These are phyloP conservation scores for Cetraspora pellucida DNA, from an alignment of 192 early-diverging fungal species.

Conservation along the genomic window DNA sequence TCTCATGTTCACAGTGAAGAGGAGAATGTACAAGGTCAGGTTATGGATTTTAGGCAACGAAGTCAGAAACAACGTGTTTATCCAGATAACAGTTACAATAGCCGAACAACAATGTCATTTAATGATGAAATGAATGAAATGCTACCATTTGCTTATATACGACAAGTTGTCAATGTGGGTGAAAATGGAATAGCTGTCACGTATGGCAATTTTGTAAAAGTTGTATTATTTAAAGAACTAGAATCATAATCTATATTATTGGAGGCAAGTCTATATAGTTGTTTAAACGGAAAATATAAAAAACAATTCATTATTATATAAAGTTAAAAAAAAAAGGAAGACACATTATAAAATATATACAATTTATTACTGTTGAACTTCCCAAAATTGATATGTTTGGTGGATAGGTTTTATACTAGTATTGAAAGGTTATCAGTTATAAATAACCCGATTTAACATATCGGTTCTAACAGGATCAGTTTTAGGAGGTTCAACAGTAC, in stretches of 20 bases:
- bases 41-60: conserved; percentile 22
- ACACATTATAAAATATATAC: no score
- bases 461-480: no score
- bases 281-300: background rate
- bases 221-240: conserved; percentile 13
- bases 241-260: no score
- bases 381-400: no score
- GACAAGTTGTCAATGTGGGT: conserved; percentile 32
- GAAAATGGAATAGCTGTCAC: conserved; percentile 23
- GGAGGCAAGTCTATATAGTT: no score
- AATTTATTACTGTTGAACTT: no score
- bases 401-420: no score
- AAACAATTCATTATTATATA: no score
- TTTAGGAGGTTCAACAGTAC: no score
- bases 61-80: background rate
- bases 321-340: no score
- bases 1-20: conserved; percentile 12
- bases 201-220: conserved; percentile 35
- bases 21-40: background rate
- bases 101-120: background rate
- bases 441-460: no score
- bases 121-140: conserved; percentile 31
- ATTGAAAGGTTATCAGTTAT: no score
- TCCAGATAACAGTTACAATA: conserved; percentile 16
- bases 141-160: conserved; percentile 28